Percentiles rank a stretch among this genome's conserved stretches.
Evolutionary conservation across 495 filamentous ascomycete genomes (phyloP).

Genomic region (Bacidia rubella): DNA sequence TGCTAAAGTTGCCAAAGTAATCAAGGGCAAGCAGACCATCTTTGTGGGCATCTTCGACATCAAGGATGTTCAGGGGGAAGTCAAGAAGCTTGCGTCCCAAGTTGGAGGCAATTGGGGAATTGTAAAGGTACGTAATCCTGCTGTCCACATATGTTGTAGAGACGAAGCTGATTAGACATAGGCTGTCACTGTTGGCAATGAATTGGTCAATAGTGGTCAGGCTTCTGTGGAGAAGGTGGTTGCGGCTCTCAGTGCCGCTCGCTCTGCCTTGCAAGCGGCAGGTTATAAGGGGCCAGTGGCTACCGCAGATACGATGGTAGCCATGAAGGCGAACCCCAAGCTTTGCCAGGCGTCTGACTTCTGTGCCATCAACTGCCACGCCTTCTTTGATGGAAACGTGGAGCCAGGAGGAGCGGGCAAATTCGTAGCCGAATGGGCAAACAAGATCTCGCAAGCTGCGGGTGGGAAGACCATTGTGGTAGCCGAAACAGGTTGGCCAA

Average conservation of each 20-base stretch:
- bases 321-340: conserved; percentile 47
- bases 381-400: conserved; percentile 63
- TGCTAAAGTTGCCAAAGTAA: conserved; percentile 42
- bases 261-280: conserved; percentile 38
- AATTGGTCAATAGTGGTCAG: conserved; percentile 54
- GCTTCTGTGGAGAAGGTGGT: conserved; percentile 38
- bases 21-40: conserved; percentile 45
- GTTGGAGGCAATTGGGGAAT: conserved; percentile 44
- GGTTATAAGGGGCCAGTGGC: conserved; percentile 67
- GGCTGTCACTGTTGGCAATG: conserved; percentile 55
- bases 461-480: conserved; percentile 45
- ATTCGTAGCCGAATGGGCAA: conserved; percentile 42
- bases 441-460: conserved; percentile 35
- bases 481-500: conserved; percentile 80
- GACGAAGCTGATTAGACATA: too few species aligned
- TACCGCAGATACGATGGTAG: conserved; percentile 63
- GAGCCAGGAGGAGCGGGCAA: conserved; percentile 43
- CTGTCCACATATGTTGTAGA: conserved; percentile 27
- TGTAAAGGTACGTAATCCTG: too few species aligned
- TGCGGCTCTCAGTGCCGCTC: conserved; percentile 40
- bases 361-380: conserved; percentile 68
- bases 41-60: conserved; percentile 64
- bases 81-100: conserved; percentile 40
- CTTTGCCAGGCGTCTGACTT: conserved; percentile 65
- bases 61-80: conserved; percentile 36